phyloP scores from a whole-genome alignment of 257 asterid genomes.

The Handroanthus guayacan region DNA sequence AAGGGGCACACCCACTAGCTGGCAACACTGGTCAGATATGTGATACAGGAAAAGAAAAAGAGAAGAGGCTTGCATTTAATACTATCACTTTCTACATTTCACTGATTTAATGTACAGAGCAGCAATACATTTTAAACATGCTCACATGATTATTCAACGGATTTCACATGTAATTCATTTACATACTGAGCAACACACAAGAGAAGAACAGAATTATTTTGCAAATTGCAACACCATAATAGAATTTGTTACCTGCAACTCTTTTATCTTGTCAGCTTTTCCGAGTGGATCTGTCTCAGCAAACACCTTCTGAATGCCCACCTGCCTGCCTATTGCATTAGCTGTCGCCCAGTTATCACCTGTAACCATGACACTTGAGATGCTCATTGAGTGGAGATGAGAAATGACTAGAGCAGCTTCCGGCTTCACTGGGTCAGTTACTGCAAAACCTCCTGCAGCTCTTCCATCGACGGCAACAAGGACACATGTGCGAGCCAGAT shows the following conservation, averaged over 20 bases:
- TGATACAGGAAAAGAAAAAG: background rate
- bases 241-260: constrained; percentile 73
- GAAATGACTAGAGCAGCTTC: constrained; percentile 78
- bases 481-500: constrained; percentile 88
- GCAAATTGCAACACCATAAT: background rate
- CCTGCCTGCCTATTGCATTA: constrained; percentile 78
- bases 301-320: constrained; percentile 82
- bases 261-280: constrained; percentile 93
- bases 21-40: background rate
- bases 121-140: background rate
- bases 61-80: background rate
- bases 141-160: constrained; percentile 2
- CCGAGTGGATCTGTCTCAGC: constrained; percentile 96
- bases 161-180: background rate
- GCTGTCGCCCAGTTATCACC: constrained; percentile 99
- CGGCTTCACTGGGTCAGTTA: constrained; percentile 94
- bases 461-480: constrained; percentile 77
- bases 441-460: constrained; percentile 88
- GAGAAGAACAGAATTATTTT: background rate
- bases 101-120: background rate
- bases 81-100: background rate
- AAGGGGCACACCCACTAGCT: background rate
- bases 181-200: background rate
- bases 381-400: constrained; percentile 73
- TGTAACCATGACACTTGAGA: constrained; percentile 92